These are phyloP conservation scores for Magnaporthiopsis rhizophila DNA, from an alignment of 2,329 filamentous ascomycete species.

Conservation along the genomic window DNA sequence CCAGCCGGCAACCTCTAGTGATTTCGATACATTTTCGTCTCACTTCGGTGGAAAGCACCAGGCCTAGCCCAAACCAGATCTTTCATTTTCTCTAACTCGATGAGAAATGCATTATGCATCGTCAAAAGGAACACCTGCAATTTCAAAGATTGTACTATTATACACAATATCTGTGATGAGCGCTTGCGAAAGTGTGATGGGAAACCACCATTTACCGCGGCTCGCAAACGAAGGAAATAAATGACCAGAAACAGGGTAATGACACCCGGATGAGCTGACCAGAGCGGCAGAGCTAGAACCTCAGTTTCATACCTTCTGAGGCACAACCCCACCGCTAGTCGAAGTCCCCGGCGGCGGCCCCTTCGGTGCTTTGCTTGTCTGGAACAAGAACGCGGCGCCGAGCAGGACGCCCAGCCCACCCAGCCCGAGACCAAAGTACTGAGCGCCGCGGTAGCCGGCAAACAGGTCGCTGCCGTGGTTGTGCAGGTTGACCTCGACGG, in stretches of 20 bases:
- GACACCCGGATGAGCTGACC: no score
- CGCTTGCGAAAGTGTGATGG: no score
- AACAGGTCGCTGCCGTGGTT: constrained; percentile 19
- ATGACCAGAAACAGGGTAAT: background rate
- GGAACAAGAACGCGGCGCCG: constrained; percentile 21
- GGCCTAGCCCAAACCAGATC: background rate
- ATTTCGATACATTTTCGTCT: no score
- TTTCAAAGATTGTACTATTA: background rate
- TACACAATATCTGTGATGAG: background rate
- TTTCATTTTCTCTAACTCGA: background rate
- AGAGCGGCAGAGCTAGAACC: no score
- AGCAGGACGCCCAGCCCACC: constrained; percentile 26
- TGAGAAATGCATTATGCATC: background rate
- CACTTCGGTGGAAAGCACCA: background rate
- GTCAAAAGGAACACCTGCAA: background rate
- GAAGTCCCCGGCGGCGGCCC: background rate
- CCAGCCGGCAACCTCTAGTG: background rate
- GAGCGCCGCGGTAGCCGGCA: constrained; percentile 27
- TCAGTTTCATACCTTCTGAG: background rate
- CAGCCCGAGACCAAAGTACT: constrained; percentile 34
- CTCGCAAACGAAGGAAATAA: background rate
- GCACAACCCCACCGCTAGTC: background rate
- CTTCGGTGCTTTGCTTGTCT: constrained; percentile 3
- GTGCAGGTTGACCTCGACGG: constrained; percentile 41
- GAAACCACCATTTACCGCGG: no score